Base-by-base conservation (phyloP, 495 filamentous ascomycete genomes). In the Hypoxylon subgilvum region DNA sequence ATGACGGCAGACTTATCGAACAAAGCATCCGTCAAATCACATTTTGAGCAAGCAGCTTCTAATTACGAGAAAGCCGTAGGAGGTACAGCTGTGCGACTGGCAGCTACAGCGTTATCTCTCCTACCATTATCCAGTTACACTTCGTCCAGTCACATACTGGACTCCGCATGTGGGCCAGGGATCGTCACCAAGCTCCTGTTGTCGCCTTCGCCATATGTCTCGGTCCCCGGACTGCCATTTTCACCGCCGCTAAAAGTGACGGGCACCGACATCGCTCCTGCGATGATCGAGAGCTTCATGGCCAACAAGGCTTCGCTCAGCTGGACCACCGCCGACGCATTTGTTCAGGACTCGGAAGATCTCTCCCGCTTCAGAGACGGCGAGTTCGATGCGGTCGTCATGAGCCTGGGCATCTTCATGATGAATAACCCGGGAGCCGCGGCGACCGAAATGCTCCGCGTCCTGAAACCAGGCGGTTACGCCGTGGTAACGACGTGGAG, bases 401-500 rank as follows among this genome's bases (percentile, higher is more conserved):
- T 63, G 65, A 59, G 41, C 32, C 35, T 69, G 8, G 61, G 63
- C n/a, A 64, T 70, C 16, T 72, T 71, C 31, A 19, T 52, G 4
- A 49, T 66, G 14, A 18, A 16, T 6, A 48, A 69, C 35, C 65
- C 64, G 8, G 34, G 52, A 0, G 52, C 43, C 6, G 70, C 53
- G 17, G 60, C 55, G 2, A 35, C 57, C 14, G 59, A 72, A 48
- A 75, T 71, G 32, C 43, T 61, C 21, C 69, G 69, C 35, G 69
- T 66, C 2, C 62, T 77, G 1, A 72, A 72, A 17, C 63, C 65
- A 10, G 63, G 62, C 2, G 71, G 71, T 4, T 48, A 68, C 4
- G 66, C 62, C 0, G 63, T 68, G 1, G 35, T 72, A 0, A 75
- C 70, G 13, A 68, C 68, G 1, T 75, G 65, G 70, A 75, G 70